These are phyloP conservation scores for Colletotrichum cereale DNA, from an alignment of 2,329 filamentous ascomycete species.

Conservation along the genomic window DNA sequence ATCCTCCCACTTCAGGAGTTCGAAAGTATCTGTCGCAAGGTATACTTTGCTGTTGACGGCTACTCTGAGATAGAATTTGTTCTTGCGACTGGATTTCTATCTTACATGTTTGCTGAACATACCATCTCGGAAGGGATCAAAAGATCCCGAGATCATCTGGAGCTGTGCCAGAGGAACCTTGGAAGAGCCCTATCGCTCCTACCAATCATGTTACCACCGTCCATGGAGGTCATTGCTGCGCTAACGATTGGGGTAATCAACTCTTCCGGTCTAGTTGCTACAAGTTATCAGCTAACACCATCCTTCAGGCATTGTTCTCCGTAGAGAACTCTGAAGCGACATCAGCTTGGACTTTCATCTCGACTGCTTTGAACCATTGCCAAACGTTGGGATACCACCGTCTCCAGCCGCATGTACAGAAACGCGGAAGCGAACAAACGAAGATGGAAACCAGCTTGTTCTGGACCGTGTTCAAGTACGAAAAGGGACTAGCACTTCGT, in stretches of 20 bases:
- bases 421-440: slow-evolving; percentile 15
- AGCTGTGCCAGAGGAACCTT: slow-evolving; percentile 15
- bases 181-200: slow-evolving; percentile 47
- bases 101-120: neutral
- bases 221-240: slow-evolving; percentile 50
- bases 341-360: slow-evolving; percentile 52
- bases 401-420: neutral
- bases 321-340: slow-evolving; percentile 50
- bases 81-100: slow-evolving; percentile 49
- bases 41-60: slow-evolving; percentile 52
- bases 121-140: neutral
- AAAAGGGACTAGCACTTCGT: slow-evolving; percentile 53
- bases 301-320: slow-evolving; percentile 47
- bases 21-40: slow-evolving; percentile 48
- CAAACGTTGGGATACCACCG: slow-evolving; percentile 51
- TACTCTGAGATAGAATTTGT: slow-evolving; percentile 50
- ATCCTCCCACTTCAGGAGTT: slow-evolving; percentile 50
- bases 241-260: slow-evolving; percentile 47
- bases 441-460: slow-evolving; percentile 46
- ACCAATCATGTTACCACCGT: slow-evolving; percentile 43
- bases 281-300: neutral
- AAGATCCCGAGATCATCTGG: neutral
- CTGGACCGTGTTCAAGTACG: slow-evolving; percentile 52
- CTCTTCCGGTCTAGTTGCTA: neutral
- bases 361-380: slow-evolving; percentile 50